Evolutionary conservation across 2,329 filamentous ascomycete species (phyloP), one percentile per base, ranked within the genome.

Genomic region (Fusarium haematococcum): DNA sequence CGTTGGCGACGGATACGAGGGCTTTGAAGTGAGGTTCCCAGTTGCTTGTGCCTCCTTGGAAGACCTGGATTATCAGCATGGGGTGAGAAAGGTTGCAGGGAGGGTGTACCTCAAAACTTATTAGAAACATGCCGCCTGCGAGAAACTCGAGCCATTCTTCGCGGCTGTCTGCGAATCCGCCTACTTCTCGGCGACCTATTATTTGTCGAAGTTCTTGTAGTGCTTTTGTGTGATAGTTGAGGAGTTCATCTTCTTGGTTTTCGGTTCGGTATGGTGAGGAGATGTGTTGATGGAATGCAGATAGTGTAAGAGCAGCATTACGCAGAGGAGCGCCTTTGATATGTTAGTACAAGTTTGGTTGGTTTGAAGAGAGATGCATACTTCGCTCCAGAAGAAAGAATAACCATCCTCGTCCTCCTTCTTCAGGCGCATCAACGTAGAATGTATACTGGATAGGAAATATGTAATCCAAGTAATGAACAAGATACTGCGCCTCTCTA

Each of bases 391-490:
- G 6, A 1, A 80, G 69, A 58, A 76, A 80, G 39, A 79, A 78
- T 2, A 80, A 65, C 79, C 78, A 80, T 0, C 76, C 79, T 45
- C 79, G 64, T 0, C 78, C 78, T n/a, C 76, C 78, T 18, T 75
- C 67, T 7, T 74, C 70, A 2, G 78, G 75, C 0, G 74, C 74
- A n/a, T 79, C 75, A 8, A 70, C 69, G 13, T 80, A 79, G 37
- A 77, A 79, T 0, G 77, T 70, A 35, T 77, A 80, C 35, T 80
- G 77, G 1, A 79, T 62, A 0, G 76, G 78, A 33, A 80, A 79
- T 16, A 80, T 79, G 32, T 79, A 79, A 33, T 80, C 79, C 6
- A 80, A 54, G 54, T 79, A 80, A 30, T 80, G 74, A 13, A 79
- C 71, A 5, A 80, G 63, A 7, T 79, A 75, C 45, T 80, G 77